phyloP scores from a whole-genome alignment of 208 protist genomes.

The Leptomonas seymouri region DNA sequence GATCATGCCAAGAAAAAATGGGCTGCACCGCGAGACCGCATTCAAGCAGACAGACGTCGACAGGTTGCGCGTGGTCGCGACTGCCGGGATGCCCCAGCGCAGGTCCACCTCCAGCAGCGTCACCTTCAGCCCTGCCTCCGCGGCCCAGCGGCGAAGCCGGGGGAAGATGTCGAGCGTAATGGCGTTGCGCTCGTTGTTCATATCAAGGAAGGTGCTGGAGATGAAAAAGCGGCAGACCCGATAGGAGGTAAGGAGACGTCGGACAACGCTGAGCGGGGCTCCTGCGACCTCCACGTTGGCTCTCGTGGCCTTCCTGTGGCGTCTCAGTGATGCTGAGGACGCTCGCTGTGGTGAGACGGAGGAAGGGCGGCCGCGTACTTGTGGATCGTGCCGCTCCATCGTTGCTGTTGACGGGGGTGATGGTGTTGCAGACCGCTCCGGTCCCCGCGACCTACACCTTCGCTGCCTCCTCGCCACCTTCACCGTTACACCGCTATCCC shows the following conservation, averaged over 20 bases:
- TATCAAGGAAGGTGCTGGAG: constrained; percentile 96
- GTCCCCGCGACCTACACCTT: not conserved
- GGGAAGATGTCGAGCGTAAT: constrained; percentile 94
- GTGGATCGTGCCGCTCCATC: not conserved
- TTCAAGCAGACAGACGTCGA: constrained; percentile 93
- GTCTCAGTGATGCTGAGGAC: not conserved
- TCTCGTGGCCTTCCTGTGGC: not conserved
- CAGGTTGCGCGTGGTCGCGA: constrained; percentile 66
- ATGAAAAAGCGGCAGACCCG: constrained; percentile 93
- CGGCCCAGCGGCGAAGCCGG: constrained; percentile 82
- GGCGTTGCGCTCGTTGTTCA: constrained; percentile 96
- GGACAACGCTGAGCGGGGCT: constrained; percentile 6
- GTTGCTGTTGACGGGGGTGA: not conserved
- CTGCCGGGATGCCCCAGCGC: constrained; percentile 95
- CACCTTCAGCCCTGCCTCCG: constrained; percentile 58
- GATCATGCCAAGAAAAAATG: constrained; percentile 94
- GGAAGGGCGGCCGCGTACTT: too few species aligned
- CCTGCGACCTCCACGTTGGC: not conserved
- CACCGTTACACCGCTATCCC: not conserved
- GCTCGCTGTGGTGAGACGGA: too few species aligned
- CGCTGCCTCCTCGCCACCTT: not conserved
- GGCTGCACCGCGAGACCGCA: constrained; percentile 93
- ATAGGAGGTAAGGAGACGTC: constrained; percentile 38
- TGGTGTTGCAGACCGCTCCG: not conserved
- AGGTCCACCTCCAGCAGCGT: constrained; percentile 93